Evolutionary conservation across 2,329 filamentous ascomycete species (phyloP), one percentile per base, ranked within the genome.

Genomic region (Raffaelea ambrosiae): DNA sequence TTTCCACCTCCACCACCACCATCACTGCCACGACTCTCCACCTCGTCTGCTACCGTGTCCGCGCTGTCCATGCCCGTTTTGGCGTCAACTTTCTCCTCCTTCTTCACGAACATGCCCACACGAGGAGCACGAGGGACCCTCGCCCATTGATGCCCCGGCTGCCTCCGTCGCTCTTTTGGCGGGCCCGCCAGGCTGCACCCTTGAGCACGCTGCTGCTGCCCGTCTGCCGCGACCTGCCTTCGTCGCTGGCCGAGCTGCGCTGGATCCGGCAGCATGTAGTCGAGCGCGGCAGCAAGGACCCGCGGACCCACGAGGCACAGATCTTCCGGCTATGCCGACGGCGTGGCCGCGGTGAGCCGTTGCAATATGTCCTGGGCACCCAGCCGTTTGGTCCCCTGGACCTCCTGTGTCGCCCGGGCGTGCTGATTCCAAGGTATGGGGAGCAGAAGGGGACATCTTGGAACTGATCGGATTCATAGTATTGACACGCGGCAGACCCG

Each of bases 371-470:
- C 20, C 69, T 98, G 1, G 89, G 89, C 3, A 82, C 83, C 5
- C 89, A 96, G 62, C 93, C 85, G 2, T 97, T 98, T 66, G 91
- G 90, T 1, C 69, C 79, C 4, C 66, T 97, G 16, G 84, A 95
- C 39, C 84, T 98, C 41, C 67, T 74, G 47, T 96, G 90, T 60
- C 72, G 70, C 23, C 77, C 72, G 11, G 87, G 87, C 2, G 90
- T 97, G 5, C 69, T 98, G 48, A 95, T 97, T 54, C 93, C 93
- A 33, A 77, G 91, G 70, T 81, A 55, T n/a, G n/a, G n/a, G n/a
- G n/a, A n/a, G n/a, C n/a, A n/a, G n/a, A n/a, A n/a, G n/a, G n/a
- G n/a, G n/a, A n/a, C n/a, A n/a, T n/a, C n/a, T n/a, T n/a, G n/a
- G n/a, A n/a, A n/a, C n/a, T n/a, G n/a, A n/a, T n/a, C n/a, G n/a